Evolutionary conservation across 169 alveolate genomes (phyloP), one percentile per base, ranked within the genome.

Genomic region (Eimeria brunetti): DNA sequence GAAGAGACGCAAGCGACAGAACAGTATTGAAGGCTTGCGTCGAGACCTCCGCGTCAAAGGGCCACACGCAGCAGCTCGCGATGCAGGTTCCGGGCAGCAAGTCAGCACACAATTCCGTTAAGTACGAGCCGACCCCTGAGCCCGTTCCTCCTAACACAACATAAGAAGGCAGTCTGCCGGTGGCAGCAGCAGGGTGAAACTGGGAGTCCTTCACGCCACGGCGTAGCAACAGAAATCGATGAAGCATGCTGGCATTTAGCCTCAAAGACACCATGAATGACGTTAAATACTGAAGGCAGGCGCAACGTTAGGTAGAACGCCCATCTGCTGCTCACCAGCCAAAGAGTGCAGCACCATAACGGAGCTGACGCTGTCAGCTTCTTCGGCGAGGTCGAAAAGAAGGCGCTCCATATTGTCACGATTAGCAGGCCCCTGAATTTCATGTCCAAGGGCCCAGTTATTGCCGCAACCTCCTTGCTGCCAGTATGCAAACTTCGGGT

Each of bases 391-490:
- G 46, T 51, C 41, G 12, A 64, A 46, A 11, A 86, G 62, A n/a
- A 86, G 93, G 67, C 83, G 62, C 38, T 86, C 93, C 69, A 86
- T 46, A 46, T 49, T 86, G 30, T 86, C 93, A 38, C 83, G 80
- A 53, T 86, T 41, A 5, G 56, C 36, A 12, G 93, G 93, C 33
- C 93, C 93, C 93, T 86, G 93, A 27, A 86, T 16, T 24, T 86
- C 83, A 67, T 86, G 93, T 67, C 93, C 93, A 62, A 86, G 44
- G 1, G 93, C 93, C 93, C 93, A 86, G 62, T 86, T 86, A 67
- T 86, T 86, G 36, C 93, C 93, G 93, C 84, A 86, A 27, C 93
- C 93, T 12, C 93, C 93, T 51, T 86, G 93, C 93, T 86, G 83
- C 93, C 93, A 86, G 53, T 41, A 86, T 4, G 93, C 93, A 38